A percentile compares a stretch with the other conserved stretches of the same genome.
These are phyloP conservation scores for Fomitopsis palustris DNA, from an alignment of 1,284 basidiomycete genomes.

Conservation along the genomic window DNA sequence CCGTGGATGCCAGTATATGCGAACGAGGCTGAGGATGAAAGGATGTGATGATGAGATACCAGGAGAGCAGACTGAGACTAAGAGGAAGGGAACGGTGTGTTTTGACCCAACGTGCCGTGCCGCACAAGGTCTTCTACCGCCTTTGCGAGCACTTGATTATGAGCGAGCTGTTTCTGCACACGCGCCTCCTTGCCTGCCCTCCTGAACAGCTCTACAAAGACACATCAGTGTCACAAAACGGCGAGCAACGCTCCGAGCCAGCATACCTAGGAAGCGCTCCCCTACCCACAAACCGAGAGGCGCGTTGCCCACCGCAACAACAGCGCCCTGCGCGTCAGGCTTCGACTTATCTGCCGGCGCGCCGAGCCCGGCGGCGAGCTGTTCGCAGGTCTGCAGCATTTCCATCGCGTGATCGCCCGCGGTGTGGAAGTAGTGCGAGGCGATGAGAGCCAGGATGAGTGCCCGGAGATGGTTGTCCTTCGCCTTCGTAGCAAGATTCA, in stretches of 20 bases:
- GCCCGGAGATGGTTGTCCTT: slow-evolving; percentile 72
- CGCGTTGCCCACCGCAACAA: slow-evolving; percentile 49
- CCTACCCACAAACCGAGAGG: slow-evolving; percentile 69
- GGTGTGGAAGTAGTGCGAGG: slow-evolving; percentile 68
- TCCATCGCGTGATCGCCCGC: slow-evolving; percentile 60
- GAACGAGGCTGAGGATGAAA: too few species aligned
- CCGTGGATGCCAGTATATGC: too few species aligned
- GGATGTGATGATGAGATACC: too few species aligned
- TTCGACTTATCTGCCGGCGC: slow-evolving; percentile 33
- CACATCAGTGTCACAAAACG: background rate
- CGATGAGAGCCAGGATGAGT: slow-evolving; percentile 59
- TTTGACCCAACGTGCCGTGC: slow-evolving; percentile 6
- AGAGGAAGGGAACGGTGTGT: slow-evolving; percentile 7
- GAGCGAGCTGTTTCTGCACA: slow-evolving; percentile 22
- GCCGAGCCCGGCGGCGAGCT: slow-evolving; percentile 69
- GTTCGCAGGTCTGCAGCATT: slow-evolving; percentile 62
- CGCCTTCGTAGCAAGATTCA: slow-evolving; percentile 50
- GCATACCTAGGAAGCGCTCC: slow-evolving; percentile 56
- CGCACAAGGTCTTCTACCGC: slow-evolving; percentile 22
- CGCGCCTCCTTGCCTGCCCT: slow-evolving; percentile 44
- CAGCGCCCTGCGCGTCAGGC: slow-evolving; percentile 13
- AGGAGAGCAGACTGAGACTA: background rate
- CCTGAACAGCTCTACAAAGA: slow-evolving; percentile 46
- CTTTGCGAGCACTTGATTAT: slow-evolving; percentile 23
- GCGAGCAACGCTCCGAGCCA: background rate